A percentile compares a stretch with the other conserved stretches of the same genome.
Evolutionary conservation across 306 rosid species (phyloP).

Genomic region (Sicyos baderoa): DNA sequence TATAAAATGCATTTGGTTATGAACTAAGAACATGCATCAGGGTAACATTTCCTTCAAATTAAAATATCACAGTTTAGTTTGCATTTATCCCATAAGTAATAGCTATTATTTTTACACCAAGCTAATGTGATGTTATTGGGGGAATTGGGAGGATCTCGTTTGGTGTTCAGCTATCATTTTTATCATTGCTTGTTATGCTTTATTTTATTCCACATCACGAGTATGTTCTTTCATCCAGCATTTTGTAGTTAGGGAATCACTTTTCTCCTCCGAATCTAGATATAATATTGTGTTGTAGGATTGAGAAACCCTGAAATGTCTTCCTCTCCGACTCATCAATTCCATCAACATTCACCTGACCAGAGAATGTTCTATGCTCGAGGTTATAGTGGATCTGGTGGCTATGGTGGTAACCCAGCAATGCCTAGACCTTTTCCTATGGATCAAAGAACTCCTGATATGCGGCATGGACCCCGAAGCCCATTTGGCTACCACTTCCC

Average conservation of each 20-base stretch:
- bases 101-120: neutral
- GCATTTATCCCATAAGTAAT: neutral
- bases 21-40: no score
- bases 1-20: no score
- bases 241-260: neutral
- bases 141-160: neutral
- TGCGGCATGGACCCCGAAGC: constrained; percentile 30
- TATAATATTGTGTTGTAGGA: constrained; percentile 30
- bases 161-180: neutral
- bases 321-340: constrained; percentile 35
- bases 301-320: constrained; percentile 37
- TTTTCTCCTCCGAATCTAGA: constrained; percentile 22
- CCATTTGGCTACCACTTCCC: constrained; percentile 23
- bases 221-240: neutral
- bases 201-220: neutral
- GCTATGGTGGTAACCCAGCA: constrained; percentile 29
- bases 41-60: neutral
- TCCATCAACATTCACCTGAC: constrained; percentile 27
- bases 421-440: constrained; percentile 21
- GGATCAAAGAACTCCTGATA: constrained; percentile 27
- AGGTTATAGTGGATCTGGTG: constrained; percentile 22
- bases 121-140: neutral
- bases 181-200: neutral
- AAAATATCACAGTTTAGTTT: neutral
- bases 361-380: constrained; percentile 31